phyloP scores from a whole-genome alignment of 2,329 filamentous ascomycete genomes.

The Biscogniauxia sp. region DNA sequence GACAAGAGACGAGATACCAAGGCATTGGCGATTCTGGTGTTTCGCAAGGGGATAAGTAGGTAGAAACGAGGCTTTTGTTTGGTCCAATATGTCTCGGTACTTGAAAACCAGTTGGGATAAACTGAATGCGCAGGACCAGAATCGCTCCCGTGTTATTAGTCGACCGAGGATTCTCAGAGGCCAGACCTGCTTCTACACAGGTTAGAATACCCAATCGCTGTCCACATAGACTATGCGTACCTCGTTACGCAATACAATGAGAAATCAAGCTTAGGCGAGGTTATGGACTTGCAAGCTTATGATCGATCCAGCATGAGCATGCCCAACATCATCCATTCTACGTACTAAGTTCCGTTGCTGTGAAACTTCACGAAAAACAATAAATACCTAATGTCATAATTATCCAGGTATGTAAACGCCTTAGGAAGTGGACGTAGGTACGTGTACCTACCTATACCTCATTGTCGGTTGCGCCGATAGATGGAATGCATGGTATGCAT shows the following conservation, averaged over 20 bases:
- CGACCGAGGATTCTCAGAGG: not conserved
- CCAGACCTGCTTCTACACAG: not conserved
- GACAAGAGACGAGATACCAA: slow-evolving; percentile 1
- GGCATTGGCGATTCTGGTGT: slow-evolving; percentile 2
- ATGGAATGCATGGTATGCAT: not conserved
- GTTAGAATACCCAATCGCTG: not conserved
- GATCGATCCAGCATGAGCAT: too few relatives aligned
- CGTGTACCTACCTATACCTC: not conserved
- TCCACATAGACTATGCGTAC: not conserved
- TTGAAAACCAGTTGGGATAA: not conserved
- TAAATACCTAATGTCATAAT: too few relatives aligned
- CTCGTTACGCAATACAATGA: not conserved
- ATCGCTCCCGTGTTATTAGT: not conserved
- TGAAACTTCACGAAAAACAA: not conserved
- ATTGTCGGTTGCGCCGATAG: not conserved
- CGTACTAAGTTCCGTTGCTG: not conserved
- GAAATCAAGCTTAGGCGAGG: not conserved
- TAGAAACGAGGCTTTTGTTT: not conserved
- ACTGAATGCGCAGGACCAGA: not conserved
- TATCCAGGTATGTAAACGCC: too few relatives aligned
- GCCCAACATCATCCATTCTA: not conserved
- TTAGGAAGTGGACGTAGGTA: too few relatives aligned
- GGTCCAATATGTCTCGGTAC: not conserved
- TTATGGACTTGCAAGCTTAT: not conserved
- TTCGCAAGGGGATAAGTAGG: not conserved